Conservation (phyloP, 345 rosid genomes). For the Linum lewisii region DNA sequence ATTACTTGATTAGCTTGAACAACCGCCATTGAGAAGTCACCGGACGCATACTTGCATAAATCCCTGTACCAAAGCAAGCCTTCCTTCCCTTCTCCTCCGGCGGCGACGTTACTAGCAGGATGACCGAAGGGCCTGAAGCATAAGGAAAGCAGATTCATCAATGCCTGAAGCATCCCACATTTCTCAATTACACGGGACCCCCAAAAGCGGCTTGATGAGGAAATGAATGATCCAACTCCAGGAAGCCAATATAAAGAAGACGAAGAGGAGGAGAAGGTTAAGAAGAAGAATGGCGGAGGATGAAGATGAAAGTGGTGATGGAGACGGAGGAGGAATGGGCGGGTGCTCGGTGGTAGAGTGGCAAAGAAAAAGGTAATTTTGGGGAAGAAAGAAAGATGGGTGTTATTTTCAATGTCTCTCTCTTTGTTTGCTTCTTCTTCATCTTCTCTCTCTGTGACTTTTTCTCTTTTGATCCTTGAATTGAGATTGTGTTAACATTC, state of each 20-base stretch:
- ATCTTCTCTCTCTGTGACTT: neutral
- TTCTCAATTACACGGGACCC: slow-evolving; percentile 31
- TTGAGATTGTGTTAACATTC: neutral
- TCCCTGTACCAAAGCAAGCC: slow-evolving; percentile 80
- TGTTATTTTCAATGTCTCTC: slow-evolving; percentile 15
- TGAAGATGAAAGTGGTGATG: slow-evolving; percentile 9
- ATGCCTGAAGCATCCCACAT: slow-evolving; percentile 87
- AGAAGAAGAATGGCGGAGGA: slow-evolving; percentile 8
- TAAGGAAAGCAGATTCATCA: slow-evolving; percentile 75
- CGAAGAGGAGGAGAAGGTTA: slow-evolving; percentile 23
- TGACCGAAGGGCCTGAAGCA: slow-evolving; percentile 77
- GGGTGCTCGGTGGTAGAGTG: slow-evolving; percentile 65
- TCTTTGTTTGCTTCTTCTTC: neutral
- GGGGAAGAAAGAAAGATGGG: neutral
- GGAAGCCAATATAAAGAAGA: slow-evolving; percentile 12
- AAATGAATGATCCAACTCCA: too few relatives aligned
- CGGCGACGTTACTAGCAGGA: slow-evolving; percentile 10
- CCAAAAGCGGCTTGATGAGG: slow-evolving; percentile 12
- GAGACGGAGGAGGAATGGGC: neutral
- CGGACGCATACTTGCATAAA: slow-evolving; percentile 50
- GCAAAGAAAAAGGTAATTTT: slow-evolving; percentile 24
- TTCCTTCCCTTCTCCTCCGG: slow-evolving; percentile 52
- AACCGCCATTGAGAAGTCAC: slow-evolving; percentile 87
- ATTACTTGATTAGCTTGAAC: slow-evolving; percentile 81
- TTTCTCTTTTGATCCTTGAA: neutral